phyloP scores from a whole-genome alignment of 768 basidiomycete genomes.

The Panellus pusillus region DNA sequence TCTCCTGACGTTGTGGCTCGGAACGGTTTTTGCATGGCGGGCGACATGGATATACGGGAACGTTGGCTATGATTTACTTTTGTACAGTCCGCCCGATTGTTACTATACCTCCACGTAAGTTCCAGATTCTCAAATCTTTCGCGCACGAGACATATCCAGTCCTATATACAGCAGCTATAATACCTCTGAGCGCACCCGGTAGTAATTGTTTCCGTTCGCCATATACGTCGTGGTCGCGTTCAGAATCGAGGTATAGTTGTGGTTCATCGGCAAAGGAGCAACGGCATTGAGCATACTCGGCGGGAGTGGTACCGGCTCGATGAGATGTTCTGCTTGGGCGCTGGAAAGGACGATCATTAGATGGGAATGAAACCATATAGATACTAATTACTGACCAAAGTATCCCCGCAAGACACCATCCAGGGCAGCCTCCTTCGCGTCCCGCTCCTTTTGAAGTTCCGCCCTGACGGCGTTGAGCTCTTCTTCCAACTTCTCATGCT shows the following conservation, averaged over 20 bases:
- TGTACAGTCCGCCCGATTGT: too few species aligned
- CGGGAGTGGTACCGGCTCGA: slow-evolving; percentile 16
- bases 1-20: too few species aligned
- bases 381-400: slow-evolving; percentile 44
- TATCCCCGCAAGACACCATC: slow-evolving; percentile 49
- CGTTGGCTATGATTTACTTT: too few species aligned
- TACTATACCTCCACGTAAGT: too few species aligned
- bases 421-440: slow-evolving; percentile 62
- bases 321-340: slow-evolving; percentile 18
- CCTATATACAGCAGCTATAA: background rate
- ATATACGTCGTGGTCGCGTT: slow-evolving; percentile 14
- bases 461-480: slow-evolving; percentile 58
- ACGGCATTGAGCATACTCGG: slow-evolving; percentile 12
- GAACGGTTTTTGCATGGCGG: background rate
- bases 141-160: too few species aligned
- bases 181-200: slow-evolving; percentile 5
- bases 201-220: slow-evolving; percentile 14
- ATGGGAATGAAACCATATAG: slow-evolving; percentile 6
- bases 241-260: slow-evolving; percentile 12
- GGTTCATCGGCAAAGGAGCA: background rate
- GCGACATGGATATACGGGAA: background rate
- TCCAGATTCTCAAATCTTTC: too few species aligned
- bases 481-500: slow-evolving; percentile 63
- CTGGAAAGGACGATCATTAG: background rate
- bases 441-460: slow-evolving; percentile 52